Base-by-base conservation (phyloP, 73 alveolate species). In the Breviolum minutum region DNA sequence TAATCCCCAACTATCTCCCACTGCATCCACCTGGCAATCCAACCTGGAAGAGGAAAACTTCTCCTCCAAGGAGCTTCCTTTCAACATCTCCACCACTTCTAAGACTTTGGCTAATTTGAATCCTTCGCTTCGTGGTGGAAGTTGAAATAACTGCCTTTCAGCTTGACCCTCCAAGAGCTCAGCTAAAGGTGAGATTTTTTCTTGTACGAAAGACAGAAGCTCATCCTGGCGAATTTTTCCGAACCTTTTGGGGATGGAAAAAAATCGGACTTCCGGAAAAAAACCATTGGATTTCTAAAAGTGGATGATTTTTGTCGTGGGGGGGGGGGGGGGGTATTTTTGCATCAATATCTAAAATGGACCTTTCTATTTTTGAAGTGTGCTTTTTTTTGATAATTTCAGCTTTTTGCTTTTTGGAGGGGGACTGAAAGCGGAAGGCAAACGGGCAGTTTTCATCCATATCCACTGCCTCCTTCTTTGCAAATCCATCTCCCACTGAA, bases 131-230 rank as follows among this genome's bases (percentile, higher is more conserved):
- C 90, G 63, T 5, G 98, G 98, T 2, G 98, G 98, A 8, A 92
- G 90, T 80, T 92, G 98, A 27, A 74, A 92, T 80, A 80, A 61
- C 29, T 86, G 94, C 62, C 79, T 70, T 48, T 74, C 98, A 5
- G 98, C 89, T 24, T 92, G 89, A 24, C 69, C 90, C 30, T 94
- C 99, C 26, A 94, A 27, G 20, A 94, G 99, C 94, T 40, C 68
- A 11, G 99, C 90, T 61, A n/a, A n/a, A 4, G 74, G 62, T 6
- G 92, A 80, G 20, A 80, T 62, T 20, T 66, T 17, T 32, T 29
- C 68, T 83, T 80, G 99, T 63, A 94, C 99, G 68, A 94, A 94
- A 19, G 71, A 69, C n/a, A 11, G 32, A 2, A 94, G 94, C 83
- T 94, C 99, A 17, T 94, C 94, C 99, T 94, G 69, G 63, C 48